Evolutionary conservation across 495 filamentous ascomycete genomes (phyloP).

Genomic region (Xylaria castorea): DNA sequence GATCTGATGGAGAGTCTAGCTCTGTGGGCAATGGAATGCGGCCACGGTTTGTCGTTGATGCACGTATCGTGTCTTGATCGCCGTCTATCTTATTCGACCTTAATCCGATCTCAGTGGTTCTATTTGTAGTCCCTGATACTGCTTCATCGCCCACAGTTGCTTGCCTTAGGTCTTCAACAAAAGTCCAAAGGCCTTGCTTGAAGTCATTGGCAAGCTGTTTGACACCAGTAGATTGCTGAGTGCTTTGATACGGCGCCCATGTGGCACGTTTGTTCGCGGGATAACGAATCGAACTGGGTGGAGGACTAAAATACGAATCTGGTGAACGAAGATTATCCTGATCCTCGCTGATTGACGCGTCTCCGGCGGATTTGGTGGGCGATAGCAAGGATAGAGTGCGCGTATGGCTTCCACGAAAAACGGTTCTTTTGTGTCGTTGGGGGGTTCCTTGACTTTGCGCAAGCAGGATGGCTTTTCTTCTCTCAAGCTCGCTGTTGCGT

Average conservation of each 20-base stretch:
- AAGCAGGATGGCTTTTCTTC: constrained; percentile 66
- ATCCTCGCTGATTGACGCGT: constrained; percentile 41
- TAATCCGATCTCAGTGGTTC: constrained; percentile 37
- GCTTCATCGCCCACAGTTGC: constrained; percentile 94
- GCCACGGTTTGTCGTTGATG: constrained; percentile 35
- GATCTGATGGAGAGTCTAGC: constrained; percentile 30
- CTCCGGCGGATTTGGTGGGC: constrained; percentile 53
- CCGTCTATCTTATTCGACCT: constrained; percentile 39
- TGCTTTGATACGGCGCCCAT: constrained; percentile 51
- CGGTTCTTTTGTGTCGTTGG: constrained; percentile 51
- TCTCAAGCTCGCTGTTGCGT: constrained; percentile 60
- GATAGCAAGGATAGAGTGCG: constrained; percentile 85
- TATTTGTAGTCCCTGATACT: constrained; percentile 55
- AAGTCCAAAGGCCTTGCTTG: constrained; percentile 91
- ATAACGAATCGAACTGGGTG: constrained; percentile 33
- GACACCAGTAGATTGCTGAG: constrained; percentile 45
- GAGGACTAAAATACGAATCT: constrained; percentile 35
- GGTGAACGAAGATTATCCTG: constrained; percentile 35
- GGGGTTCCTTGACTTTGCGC: constrained; percentile 62
- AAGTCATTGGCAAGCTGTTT: constrained; percentile 93
- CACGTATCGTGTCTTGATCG: constrained; percentile 50
- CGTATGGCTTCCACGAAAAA: constrained; percentile 66
- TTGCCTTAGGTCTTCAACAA: constrained; percentile 92
- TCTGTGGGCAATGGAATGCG: constrained; percentile 36
- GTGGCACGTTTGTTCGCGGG: constrained; percentile 53